Conservation (phyloP, 306 rosid species). For the Trichosanthes cucumerina region DNA sequence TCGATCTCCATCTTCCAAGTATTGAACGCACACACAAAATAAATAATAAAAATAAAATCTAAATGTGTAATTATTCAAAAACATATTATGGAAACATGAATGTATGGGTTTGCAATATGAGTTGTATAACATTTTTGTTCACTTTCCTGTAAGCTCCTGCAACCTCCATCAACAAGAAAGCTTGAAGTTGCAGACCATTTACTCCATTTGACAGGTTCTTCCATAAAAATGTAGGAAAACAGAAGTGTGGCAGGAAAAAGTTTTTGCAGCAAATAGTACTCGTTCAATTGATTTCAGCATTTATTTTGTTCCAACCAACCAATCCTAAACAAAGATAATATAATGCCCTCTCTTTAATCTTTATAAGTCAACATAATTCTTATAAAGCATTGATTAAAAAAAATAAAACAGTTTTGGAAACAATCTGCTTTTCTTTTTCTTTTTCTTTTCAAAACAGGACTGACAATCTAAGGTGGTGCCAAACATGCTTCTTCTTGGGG, state of each 20-base stretch:
- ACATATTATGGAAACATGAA: not conserved
- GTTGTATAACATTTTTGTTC: not conserved
- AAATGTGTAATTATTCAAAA: not conserved
- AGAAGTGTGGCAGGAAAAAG: not conserved
- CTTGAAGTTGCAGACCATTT: not conserved
- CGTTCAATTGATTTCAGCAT: not conserved
- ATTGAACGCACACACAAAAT: no score
- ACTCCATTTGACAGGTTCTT: conserved; percentile 1
- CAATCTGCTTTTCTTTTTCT: not conserved
- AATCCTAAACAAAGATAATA: not conserved
- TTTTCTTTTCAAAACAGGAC: not conserved
- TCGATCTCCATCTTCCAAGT: no score
- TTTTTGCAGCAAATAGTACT: not conserved
- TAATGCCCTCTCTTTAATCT: not conserved
- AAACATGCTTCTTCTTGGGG: not conserved
- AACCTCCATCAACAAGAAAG: not conserved
- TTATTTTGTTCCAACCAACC: conserved; percentile 2
- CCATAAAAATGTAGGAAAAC: not conserved
- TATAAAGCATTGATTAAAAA: not conserved
- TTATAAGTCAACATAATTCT: not conserved
- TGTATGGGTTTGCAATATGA: not conserved
- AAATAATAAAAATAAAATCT: no score
- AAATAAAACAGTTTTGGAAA: not conserved
- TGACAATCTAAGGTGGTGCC: not conserved
- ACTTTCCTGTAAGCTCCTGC: not conserved